Evolutionary conservation across 768 basidiomycete species (phyloP).

Genomic region (Tylopilus rubrobrunneus): DNA sequence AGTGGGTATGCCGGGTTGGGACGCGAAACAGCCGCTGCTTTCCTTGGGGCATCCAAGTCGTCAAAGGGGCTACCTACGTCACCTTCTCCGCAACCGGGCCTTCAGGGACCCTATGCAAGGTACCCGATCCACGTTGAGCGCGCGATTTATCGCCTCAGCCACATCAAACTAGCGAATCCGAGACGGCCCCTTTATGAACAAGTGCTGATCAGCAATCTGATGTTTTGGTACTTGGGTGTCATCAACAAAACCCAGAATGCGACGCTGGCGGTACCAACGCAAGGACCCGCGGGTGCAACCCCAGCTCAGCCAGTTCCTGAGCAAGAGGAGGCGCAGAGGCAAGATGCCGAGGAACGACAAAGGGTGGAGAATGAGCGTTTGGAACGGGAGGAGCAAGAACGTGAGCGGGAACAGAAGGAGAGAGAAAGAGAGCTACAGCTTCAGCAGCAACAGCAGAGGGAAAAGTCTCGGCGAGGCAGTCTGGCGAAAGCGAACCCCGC

Average conservation of each 20-base stretch:
- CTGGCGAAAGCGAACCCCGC: constrained; percentile 64
- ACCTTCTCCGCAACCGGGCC: constrained; percentile 47
- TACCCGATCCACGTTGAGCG: constrained; percentile 99
- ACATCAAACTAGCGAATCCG: constrained; percentile 98
- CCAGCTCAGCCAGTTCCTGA: constrained; percentile 32
- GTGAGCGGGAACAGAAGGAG: constrained; percentile 44
- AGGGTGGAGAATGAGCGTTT: constrained; percentile 39
- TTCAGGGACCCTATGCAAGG: constrained; percentile 55
- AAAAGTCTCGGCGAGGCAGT: constrained; percentile 42
- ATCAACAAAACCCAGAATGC: constrained; percentile 85
- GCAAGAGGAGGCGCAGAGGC: constrained; percentile 35
- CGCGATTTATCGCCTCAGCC: constrained; percentile 94
- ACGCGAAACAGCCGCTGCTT: constrained; percentile 81
- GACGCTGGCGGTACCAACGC: constrained; percentile 34
- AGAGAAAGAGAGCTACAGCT: constrained; percentile 28
- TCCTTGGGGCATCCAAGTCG: constrained; percentile 83
- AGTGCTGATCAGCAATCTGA: constrained; percentile 86
- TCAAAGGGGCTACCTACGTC: constrained; percentile 63
- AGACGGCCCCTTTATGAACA: constrained; percentile 97
- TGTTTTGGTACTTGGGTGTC: constrained; percentile 99
- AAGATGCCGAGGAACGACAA: constrained; percentile 39
- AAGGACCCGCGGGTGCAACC: constrained; percentile 18
- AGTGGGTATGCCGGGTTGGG: constrained; percentile 47
- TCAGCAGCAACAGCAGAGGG: constrained; percentile 38
- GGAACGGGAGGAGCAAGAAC: constrained; percentile 56